Base-by-base conservation (phyloP, 257 asterid genomes). In the Solanum chiquidenum region DNA sequence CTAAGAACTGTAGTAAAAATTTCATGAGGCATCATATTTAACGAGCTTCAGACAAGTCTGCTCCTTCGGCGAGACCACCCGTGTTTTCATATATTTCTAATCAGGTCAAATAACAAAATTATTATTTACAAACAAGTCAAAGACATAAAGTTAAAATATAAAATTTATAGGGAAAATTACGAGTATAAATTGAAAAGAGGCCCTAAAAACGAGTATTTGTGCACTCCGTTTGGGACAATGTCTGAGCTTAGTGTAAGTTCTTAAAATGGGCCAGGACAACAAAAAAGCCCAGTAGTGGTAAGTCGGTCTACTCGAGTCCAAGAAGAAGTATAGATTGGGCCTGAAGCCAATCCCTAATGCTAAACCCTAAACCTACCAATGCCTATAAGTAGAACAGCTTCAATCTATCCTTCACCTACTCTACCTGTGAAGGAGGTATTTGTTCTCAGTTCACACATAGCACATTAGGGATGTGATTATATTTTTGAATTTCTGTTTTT, bases 371-470 rank as follows among this genome's bases (percentile, higher is more conserved):
- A 27, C 38, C 38, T 44, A 79, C 25, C 4, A 35, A n/a, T 23
- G 16, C 25, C 84, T 79, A 79, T 44, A 79, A 79, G 38, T 44
- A 79, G 38, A 44, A 40, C 38, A 13, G 64, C 38, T 79, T 77
- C 84, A 42, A 7, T 13, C 7, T 1, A 2, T 0, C 5, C 0
- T 1, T 25, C 0, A 9, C 84, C 2, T 25, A 77, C n/a, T 14
- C 23, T 38, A 6, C 7, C 34, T 12, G 55, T 6, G 27, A 4
- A 35, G 52, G 52, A 74, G 82, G 52, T 35, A 21, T 9, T 20
- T 38, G n/a, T 7, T 72, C 25, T 34, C 9, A 12, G 1, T 8
- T 29, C 31, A 7, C 34, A 23, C 35, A 40, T 2, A 12, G 31
- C 58, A 44, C 52, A 6, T 25, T 76, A 76, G 62, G 66, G 66